Evolutionary conservation across 306 rosid genomes (phyloP).

Genomic region (Quercus agrifolia): DNA sequence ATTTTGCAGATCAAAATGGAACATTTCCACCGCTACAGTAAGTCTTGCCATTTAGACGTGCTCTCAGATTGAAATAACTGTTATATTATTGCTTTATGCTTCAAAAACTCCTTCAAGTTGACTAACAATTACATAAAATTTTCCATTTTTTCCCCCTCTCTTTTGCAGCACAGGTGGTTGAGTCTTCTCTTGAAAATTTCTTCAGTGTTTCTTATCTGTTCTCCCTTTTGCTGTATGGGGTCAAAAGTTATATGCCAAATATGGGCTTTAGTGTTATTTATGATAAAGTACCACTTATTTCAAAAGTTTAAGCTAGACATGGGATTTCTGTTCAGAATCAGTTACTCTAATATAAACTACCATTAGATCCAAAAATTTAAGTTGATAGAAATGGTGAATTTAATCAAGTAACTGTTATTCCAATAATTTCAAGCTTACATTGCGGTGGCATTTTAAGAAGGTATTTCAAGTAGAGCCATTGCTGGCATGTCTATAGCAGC

Average conservation of each 20-base stretch:
- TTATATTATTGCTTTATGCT: background rate
- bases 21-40: too few species aligned
- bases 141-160: slow-evolving; percentile 1
- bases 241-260: background rate
- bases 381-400: too few species aligned
- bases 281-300: too few species aligned
- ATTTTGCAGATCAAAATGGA: too few species aligned
- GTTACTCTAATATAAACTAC: too few species aligned
- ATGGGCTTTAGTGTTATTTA: slow-evolving; percentile 16
- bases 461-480: slow-evolving; percentile 46
- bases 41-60: too few species aligned
- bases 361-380: too few species aligned
- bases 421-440: slow-evolving; percentile 22
- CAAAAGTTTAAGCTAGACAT: too few species aligned
- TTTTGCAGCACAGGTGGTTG: slow-evolving; percentile 74
- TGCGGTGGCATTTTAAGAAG: slow-evolving; percentile 39
- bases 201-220: slow-evolving; percentile 5
- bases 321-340: too few species aligned
- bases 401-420: too few species aligned
- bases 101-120: background rate
- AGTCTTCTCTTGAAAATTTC: slow-evolving; percentile 18
- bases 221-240: background rate
- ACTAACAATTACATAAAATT: slow-evolving; percentile 22
- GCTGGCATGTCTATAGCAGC: slow-evolving; percentile 52
- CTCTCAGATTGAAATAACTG: background rate